Base-by-base conservation (phyloP, 768 basidiomycete species). In the Sistotremastrum suecicum region DNA sequence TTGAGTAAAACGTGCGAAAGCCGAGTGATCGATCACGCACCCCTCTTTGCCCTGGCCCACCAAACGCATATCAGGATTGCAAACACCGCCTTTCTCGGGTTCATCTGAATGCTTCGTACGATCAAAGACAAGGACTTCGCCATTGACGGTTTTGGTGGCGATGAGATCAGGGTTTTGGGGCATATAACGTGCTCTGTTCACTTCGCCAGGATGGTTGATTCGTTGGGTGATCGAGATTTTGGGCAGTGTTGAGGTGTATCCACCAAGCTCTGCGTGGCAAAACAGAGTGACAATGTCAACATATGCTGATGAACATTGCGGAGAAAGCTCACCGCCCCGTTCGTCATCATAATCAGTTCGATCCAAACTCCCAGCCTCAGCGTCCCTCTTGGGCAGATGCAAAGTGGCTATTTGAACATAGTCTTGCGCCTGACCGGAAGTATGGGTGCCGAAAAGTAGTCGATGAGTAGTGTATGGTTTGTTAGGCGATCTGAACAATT, bases 151-250 rank as follows among this genome's bases (percentile, higher is more conserved):
- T 62, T 98, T 98, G 7, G 94, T 98, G 9, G 95, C 95, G 53
- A 99, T 85, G 53, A 99, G 63, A 64, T 98, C 88, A 2, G 91
- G 87, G 58, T 98, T 99, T 63, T 98, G 94, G 5, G 95, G 95
- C 92, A 98, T 98, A 62, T 98, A 99, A 44, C 95, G 79, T 49
- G 95, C 95, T 39, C 91, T 71, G 64, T 99, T 99, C 57, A 98
- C 88, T 60, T 99, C 95, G 37, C 90, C 88, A 3, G 74, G 73
- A 62, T 99, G 95, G 61, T 91, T 92, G 66, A 99, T 98, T 53
- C 76, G 80, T 60, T 99, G 95, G 33, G 80, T 85, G 62, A 94
- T 77, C 56, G 84, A 82, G 50, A 98, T 80, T 29, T 88, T 78
- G 1, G 92, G 83, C 45, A 81, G 72, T 3, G 84, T 81, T 35